phyloP scores from a whole-genome alignment of 345 rosid species.

The Lagerstroemia speciosa region DNA sequence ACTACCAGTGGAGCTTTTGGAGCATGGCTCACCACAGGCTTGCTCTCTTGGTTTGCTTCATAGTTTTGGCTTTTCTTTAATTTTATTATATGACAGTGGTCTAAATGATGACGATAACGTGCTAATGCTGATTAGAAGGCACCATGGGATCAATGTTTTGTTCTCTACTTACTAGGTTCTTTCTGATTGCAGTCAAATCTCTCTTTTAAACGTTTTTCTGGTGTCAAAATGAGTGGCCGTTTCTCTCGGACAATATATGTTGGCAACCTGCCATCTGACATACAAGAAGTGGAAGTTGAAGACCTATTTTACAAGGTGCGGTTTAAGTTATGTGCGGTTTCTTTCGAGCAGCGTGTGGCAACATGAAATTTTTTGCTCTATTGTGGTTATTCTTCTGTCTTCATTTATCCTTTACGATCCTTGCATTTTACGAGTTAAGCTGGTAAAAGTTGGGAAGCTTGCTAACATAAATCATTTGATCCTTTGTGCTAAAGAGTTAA shows the following conservation, averaged over 20 bases:
- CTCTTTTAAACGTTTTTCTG: conserved; percentile 12
- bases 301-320: conserved; percentile 92
- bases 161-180: conserved; percentile 1
- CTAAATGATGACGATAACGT: neutral
- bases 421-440: neutral
- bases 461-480: neutral
- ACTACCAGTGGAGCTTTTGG: conserved; percentile 75
- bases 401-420: neutral
- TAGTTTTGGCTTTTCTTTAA: conserved; percentile 36
- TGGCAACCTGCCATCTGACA: conserved; percentile 90
- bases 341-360: neutral
- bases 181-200: conserved; percentile 29
- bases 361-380: neutral
- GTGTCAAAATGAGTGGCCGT: conserved; percentile 76
- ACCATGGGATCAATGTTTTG: neutral
- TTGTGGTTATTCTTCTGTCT: neutral
- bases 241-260: conserved; percentile 95
- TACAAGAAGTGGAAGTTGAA: conserved; percentile 79
- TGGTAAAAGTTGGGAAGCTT: neutral
- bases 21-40: conserved; percentile 82
- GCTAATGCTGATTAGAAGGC: neutral
- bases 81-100: conserved; percentile 3
- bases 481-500: neutral
- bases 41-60: conserved; percentile 90
- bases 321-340: conserved; percentile 4